phyloP scores from a whole-genome alignment of 1,284 basidiomycete genomes.

The Microbotryum silenes-acaulis region DNA sequence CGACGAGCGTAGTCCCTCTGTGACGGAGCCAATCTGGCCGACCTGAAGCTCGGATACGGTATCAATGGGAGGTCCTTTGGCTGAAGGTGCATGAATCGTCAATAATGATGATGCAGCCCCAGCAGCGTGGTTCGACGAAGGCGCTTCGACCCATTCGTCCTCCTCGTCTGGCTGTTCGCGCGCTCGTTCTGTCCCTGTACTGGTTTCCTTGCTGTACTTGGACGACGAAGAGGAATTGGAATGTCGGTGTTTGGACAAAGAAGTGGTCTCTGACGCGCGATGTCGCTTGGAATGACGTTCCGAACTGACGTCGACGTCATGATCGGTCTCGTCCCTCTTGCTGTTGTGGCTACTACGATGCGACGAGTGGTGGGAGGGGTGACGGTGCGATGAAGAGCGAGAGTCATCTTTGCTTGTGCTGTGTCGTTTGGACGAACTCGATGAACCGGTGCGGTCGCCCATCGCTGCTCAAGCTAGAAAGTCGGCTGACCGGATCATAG shows the following conservation, averaged over 20 bases:
- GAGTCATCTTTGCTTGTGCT: too few relatives aligned
- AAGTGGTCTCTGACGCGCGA: too few relatives aligned
- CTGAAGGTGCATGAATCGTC: background rate
- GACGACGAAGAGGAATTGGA: background rate
- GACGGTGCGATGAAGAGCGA: background rate
- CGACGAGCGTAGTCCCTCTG: background rate
- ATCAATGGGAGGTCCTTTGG: slow-evolving; percentile 16
- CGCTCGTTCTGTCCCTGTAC: background rate
- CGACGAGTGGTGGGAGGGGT: background rate
- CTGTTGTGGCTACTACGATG: too few relatives aligned
- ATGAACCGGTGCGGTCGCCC: background rate
- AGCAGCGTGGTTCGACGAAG: slow-evolving; percentile 4
- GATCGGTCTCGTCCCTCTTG: too few relatives aligned
- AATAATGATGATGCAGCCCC: background rate
- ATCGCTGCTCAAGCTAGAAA: background rate
- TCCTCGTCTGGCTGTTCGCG: slow-evolving; percentile 3
- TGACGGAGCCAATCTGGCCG: slow-evolving; percentile 8
- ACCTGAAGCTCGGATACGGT: slow-evolving; percentile 28
- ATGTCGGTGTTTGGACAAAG: too few relatives aligned
- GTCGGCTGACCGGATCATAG: too few relatives aligned
- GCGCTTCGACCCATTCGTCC: slow-evolving; percentile 35
- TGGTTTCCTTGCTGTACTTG: background rate
- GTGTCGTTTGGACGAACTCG: background rate
- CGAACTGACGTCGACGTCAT: too few relatives aligned
- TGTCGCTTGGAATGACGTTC: too few relatives aligned